Conservation (phyloP, 192 early-diverging fungal genomes). For the Coemansia sp. region DNA sequence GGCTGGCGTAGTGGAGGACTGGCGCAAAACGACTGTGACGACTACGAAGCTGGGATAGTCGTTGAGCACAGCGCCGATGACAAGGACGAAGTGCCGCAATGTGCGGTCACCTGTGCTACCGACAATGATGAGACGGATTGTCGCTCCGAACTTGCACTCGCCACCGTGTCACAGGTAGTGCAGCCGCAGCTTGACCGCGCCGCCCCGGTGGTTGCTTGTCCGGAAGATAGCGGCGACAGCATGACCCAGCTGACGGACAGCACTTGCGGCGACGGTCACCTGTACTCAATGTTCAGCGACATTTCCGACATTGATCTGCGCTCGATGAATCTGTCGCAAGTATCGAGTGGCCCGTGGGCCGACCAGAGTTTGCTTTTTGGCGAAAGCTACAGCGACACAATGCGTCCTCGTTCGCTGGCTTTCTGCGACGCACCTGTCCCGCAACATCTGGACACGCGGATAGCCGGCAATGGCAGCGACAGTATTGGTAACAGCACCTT, state of each 20-base stretch:
- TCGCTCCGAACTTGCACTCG: not conserved
- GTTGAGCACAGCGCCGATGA: not conserved
- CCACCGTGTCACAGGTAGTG: not conserved
- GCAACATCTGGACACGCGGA: not conserved
- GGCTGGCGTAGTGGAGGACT: not conserved
- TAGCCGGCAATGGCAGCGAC: not conserved
- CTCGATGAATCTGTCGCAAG: slow-evolving; percentile 4
- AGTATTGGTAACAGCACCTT: not conserved
- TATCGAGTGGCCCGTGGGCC: not conserved
- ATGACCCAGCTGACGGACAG: slow-evolving; percentile 5
- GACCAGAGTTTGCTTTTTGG: slow-evolving; percentile 30
- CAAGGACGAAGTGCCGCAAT: not conserved
- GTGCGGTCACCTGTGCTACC: not conserved
- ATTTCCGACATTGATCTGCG: slow-evolving; percentile 18
- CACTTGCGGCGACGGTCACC: slow-evolving; percentile 9
- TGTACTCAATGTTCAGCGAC: slow-evolving; percentile 29
- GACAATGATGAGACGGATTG: not conserved
- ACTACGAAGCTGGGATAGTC: not conserved
- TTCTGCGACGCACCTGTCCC: not conserved
- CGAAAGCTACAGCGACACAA: slow-evolving; percentile 4
- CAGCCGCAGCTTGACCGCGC: not conserved
- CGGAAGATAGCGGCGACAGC: slow-evolving; percentile 7
- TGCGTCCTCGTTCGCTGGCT: not conserved
- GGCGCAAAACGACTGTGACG: not conserved
- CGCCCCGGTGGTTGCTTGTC: not conserved